phyloP scores from a whole-genome alignment of 2,329 filamentous ascomycete genomes.

The Macrophomina tecta region DNA sequence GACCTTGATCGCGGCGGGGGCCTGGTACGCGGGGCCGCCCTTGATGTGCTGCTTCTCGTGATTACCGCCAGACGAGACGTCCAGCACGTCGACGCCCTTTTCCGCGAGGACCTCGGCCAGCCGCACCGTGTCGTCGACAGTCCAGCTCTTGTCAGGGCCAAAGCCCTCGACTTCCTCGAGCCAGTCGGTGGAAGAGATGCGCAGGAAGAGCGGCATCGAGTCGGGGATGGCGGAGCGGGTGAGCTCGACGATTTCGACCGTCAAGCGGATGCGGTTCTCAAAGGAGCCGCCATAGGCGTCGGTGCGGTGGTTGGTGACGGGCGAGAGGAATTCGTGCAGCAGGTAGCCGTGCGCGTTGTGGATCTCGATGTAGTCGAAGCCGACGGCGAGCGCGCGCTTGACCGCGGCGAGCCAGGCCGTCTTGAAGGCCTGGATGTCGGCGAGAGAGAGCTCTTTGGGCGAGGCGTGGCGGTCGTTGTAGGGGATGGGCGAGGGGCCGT shows the following conservation, averaged over 20 bases:
- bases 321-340: slow-evolving; percentile 71
- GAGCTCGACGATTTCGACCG: slow-evolving; percentile 69
- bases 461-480: slow-evolving; percentile 66
- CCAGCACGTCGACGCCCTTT: slow-evolving; percentile 79
- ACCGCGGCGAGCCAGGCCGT: slow-evolving; percentile 68
- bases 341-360: slow-evolving; percentile 83
- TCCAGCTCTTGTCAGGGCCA: slow-evolving; percentile 66
- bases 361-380: slow-evolving; percentile 80
- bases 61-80: slow-evolving; percentile 80
- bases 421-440: slow-evolving; percentile 72
- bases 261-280: slow-evolving; percentile 73
- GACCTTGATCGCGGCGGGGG: slow-evolving; percentile 72
- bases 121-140: slow-evolving; percentile 64
- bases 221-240: slow-evolving; percentile 68
- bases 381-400: slow-evolving; percentile 60
- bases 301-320: slow-evolving; percentile 71
- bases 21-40: slow-evolving; percentile 72
- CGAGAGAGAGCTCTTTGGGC: slow-evolving; percentile 71
- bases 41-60: slow-evolving; percentile 66
- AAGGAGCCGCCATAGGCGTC: slow-evolving; percentile 72
- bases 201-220: slow-evolving; percentile 72
- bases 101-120: slow-evolving; percentile 72
- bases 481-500: slow-evolving; percentile 64
- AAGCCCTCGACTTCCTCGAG: slow-evolving; percentile 62
- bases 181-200: slow-evolving; percentile 79